Evolutionary conservation across 306 rosid species (phyloP).

Genomic region (Betula pendula): DNA sequence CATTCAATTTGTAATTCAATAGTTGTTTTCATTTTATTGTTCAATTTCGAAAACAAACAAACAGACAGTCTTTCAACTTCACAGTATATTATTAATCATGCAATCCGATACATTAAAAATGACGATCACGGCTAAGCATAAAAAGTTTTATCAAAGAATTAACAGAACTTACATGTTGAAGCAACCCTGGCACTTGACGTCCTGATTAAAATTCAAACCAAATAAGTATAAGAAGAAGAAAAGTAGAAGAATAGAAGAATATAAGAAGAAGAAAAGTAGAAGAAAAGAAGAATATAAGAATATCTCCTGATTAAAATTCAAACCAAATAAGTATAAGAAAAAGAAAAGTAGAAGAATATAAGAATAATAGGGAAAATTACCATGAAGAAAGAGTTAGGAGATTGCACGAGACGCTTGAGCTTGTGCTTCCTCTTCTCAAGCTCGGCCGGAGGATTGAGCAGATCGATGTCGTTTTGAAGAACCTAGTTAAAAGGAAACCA

Average conservation of each 20-base stretch:
- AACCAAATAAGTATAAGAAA: too few relatives aligned
- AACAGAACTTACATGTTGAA: conserved; percentile 49
- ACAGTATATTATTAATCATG: too few relatives aligned
- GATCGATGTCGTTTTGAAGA: conserved; percentile 59
- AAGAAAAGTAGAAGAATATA: neutral
- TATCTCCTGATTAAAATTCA: too few relatives aligned
- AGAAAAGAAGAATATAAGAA: too few relatives aligned
- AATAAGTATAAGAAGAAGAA: neutral
- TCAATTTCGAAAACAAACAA: neutral
- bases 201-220: conserved; percentile 20
- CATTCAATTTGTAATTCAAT: neutral
- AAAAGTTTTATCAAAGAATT: neutral
- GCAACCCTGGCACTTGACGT: conserved; percentile 59
- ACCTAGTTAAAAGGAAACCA: conserved; percentile 29
- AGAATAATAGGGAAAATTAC: neutral
- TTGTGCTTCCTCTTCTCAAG: conserved; percentile 65
- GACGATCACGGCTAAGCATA: too few relatives aligned
- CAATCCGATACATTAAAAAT: neutral
- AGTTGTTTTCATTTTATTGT: neutral
- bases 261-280: too few relatives aligned
- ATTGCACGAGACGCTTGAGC: conserved; percentile 65
- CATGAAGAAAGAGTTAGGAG: conserved; percentile 65
- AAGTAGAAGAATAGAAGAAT: too few relatives aligned
- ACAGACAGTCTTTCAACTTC: neutral
- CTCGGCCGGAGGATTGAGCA: conserved; percentile 61